These are phyloP conservation scores for Rhizophagus sp. DNA, from an alignment of 192 early-diverging fungal genomes.

Conservation along the genomic window DNA sequence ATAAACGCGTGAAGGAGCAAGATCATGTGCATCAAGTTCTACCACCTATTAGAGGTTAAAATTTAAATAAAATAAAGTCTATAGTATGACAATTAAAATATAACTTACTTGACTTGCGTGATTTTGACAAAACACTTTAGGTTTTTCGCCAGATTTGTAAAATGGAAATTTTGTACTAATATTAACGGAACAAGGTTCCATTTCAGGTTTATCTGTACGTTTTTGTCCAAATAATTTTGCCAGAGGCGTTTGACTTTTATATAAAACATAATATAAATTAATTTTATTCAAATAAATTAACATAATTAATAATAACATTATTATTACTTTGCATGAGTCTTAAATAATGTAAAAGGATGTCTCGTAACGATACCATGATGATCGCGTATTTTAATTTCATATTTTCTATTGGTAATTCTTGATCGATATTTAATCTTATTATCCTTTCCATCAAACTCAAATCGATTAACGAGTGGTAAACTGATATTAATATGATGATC, in stretches of 20 bases:
- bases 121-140: slow-evolving; percentile 68
- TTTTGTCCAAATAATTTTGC: slow-evolving; percentile 62
- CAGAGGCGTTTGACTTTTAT: slow-evolving; percentile 59
- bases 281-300: neutral
- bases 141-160: slow-evolving; percentile 58
- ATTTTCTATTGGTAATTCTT: slow-evolving; percentile 62
- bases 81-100: neutral
- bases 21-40: slow-evolving; percentile 65
- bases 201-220: slow-evolving; percentile 56
- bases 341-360: slow-evolving; percentile 67
- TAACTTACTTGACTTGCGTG: slow-evolving; percentile 60
- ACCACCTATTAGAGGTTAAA: slow-evolving; percentile 47
- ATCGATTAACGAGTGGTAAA: slow-evolving; percentile 68
- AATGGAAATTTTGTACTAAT: slow-evolving; percentile 56
- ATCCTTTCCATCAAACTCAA: slow-evolving; percentile 60
- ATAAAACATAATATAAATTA: neutral
- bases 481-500: slow-evolving; percentile 28
- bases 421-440: slow-evolving; percentile 61
- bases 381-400: slow-evolving; percentile 63
- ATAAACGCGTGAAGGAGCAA: slow-evolving; percentile 61
- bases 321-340: slow-evolving; percentile 58
- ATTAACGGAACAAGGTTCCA: slow-evolving; percentile 66
- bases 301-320: slow-evolving; percentile 3
- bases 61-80: neutral
- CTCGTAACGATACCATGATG: slow-evolving; percentile 69